phyloP scores from a whole-genome alignment of 306 rosid genomes.

The Medicago ruthenica region DNA sequence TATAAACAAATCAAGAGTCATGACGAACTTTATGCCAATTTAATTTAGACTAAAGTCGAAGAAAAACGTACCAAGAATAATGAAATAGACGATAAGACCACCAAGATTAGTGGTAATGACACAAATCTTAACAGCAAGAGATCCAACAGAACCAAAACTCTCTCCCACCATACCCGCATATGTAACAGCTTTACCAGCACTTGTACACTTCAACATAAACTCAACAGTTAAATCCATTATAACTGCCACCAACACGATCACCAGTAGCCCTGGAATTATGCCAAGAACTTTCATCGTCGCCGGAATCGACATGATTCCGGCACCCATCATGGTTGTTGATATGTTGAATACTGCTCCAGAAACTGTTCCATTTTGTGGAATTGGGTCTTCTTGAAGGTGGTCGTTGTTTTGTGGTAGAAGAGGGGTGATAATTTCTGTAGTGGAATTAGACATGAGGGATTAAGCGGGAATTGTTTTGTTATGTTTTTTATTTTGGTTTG shows the following conservation, averaged over 20 bases:
- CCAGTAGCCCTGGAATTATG: slow-evolving; percentile 52
- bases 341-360: slow-evolving; percentile 65
- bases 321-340: slow-evolving; percentile 67
- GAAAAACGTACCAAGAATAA: slow-evolving; percentile 58
- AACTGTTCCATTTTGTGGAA: slow-evolving; percentile 37
- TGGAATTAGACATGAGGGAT: neutral
- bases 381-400: neutral
- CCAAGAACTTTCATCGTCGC: slow-evolving; percentile 70
- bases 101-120: slow-evolving; percentile 61
- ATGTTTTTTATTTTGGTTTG: too few relatives aligned
- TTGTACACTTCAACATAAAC: slow-evolving; percentile 60
- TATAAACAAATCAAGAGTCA: neutral
- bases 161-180: slow-evolving; percentile 61
- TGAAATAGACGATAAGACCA: slow-evolving; percentile 57
- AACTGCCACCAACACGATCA: slow-evolving; percentile 54
- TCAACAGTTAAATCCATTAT: slow-evolving; percentile 59
- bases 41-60: neutral
- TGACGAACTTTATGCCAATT: neutral
- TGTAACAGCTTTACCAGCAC: slow-evolving; percentile 52
- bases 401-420: slow-evolving; percentile 27
- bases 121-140: slow-evolving; percentile 58
- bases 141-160: slow-evolving; percentile 56
- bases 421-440: neutral
- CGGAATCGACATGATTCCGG: slow-evolving; percentile 75
- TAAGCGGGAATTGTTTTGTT: too few relatives aligned